Evolutionary conservation across 371 early-diverging fungal genomes (phyloP).

Genomic region (Dichotomocladium elegans): DNA sequence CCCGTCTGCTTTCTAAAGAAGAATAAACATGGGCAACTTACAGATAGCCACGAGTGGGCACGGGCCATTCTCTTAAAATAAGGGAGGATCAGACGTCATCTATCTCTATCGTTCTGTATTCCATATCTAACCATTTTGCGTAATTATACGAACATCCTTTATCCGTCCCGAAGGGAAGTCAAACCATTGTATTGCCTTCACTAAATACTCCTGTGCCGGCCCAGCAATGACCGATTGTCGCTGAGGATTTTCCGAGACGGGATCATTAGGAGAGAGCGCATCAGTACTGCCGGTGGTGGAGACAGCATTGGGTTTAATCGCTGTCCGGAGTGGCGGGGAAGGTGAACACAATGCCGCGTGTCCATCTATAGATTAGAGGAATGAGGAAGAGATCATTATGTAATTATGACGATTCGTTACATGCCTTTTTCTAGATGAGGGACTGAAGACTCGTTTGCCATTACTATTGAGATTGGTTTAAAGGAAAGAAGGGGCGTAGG

Average conservation of each 20-base stretch:
- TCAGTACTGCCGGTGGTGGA: neutral
- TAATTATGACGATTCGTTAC: neutral
- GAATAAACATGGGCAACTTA: slow-evolving; percentile 10
- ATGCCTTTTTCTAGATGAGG: no score
- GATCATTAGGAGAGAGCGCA: no score
- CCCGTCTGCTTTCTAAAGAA: neutral
- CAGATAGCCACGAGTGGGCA: slow-evolving; percentile 87
- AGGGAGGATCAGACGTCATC: neutral
- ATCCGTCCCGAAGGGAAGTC: slow-evolving; percentile 33
- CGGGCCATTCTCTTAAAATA: slow-evolving; percentile 75
- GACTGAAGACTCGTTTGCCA: no score
- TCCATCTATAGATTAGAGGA: neutral
- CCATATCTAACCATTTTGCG: slow-evolving; percentile 67
- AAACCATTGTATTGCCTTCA: slow-evolving; percentile 66
- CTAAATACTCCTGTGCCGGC: slow-evolving; percentile 49
- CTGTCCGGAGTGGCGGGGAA: neutral
- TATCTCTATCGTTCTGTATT: neutral
- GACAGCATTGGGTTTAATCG: neutral
- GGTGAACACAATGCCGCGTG: neutral
- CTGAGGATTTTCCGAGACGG: no score
- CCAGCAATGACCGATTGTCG: no score
- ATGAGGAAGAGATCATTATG: neutral
- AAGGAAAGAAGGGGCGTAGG: no score
- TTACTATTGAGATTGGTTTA: no score
- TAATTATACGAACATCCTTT: slow-evolving; percentile 62